These are phyloP conservation scores for Cylindricascospora bacillispora DNA, from an alignment of 1,139 yeast species.

Conservation along the genomic window DNA sequence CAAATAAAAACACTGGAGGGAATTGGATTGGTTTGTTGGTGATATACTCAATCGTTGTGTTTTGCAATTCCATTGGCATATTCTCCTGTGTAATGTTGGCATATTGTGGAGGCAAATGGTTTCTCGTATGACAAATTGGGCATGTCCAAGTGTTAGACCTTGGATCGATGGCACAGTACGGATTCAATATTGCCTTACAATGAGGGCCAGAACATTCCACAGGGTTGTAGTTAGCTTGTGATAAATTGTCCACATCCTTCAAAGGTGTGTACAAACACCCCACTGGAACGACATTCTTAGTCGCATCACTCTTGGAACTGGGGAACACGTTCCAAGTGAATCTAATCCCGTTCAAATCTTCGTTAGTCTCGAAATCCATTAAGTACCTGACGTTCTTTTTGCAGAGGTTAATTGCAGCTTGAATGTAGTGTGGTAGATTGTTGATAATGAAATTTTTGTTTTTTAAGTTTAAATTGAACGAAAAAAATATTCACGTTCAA, in stretches of 20 bases:
- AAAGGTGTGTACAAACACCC: slow-evolving; percentile 93
- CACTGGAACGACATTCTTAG: slow-evolving; percentile 85
- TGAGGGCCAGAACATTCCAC: slow-evolving; percentile 64
- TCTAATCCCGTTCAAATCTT: slow-evolving; percentile 82
- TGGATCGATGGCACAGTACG: slow-evolving; percentile 76
- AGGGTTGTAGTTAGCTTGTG: slow-evolving; percentile 84
- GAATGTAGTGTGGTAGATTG: too few species aligned
- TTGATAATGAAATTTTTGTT: too few species aligned
- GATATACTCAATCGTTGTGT: slow-evolving; percentile 87
- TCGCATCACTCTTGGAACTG: slow-evolving; percentile 79
- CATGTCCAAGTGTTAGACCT: slow-evolving; percentile 81
- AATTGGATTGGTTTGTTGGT: slow-evolving; percentile 76
- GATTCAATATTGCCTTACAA: slow-evolving; percentile 81
- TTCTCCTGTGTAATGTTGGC: slow-evolving; percentile 73
- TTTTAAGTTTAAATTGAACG: too few species aligned
- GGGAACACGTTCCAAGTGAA: slow-evolving; percentile 89
- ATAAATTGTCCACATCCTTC: slow-evolving; percentile 63
- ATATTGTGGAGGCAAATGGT: slow-evolving; percentile 83
- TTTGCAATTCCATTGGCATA: slow-evolving; percentile 76
- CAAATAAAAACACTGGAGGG: slow-evolving; percentile 92
- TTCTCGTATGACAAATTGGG: slow-evolving; percentile 73
- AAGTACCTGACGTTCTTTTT: too few species aligned
- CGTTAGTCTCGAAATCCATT: slow-evolving; percentile 70
- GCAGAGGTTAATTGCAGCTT: too few species aligned
- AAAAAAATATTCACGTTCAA: too few species aligned